These are phyloP conservation scores for Prunus mira DNA, from an alignment of 306 rosid species.

Conservation along the genomic window DNA sequence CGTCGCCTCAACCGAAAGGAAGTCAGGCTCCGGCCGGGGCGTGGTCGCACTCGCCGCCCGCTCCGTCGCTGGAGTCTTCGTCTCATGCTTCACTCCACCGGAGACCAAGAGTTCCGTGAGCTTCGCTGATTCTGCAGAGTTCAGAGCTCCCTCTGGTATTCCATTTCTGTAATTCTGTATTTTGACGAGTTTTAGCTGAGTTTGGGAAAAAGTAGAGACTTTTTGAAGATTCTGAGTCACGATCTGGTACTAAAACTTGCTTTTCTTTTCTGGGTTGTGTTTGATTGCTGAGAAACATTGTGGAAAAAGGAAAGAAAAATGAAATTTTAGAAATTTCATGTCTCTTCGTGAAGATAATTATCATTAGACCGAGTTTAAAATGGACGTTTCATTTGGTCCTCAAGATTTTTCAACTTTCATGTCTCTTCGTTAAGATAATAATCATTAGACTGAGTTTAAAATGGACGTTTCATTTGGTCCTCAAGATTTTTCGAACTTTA, in stretches of 20 bases:
- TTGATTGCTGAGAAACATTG: conserved; percentile 29
- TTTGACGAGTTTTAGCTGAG: neutral
- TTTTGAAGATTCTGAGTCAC: neutral
- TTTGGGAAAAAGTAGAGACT: neutral
- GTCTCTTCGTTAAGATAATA: neutral
- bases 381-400: neutral
- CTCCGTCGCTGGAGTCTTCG: conserved; percentile 54
- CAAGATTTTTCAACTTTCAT: neutral
- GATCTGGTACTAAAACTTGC: neutral
- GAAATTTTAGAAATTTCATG: neutral
- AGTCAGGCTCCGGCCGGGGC: conserved; percentile 31
- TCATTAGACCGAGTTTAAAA: neutral
- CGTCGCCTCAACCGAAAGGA: conserved; percentile 20
- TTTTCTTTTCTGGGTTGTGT: neutral
- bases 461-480: neutral
- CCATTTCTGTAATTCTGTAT: neutral
- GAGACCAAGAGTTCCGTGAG: conserved; percentile 40
- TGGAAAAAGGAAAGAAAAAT: conserved; percentile 6
- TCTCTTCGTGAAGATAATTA: neutral
- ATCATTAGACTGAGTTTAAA: neutral
- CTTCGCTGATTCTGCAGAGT: conserved; percentile 44
- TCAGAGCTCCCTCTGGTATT: conserved; percentile 49
- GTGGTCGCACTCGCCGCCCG: conserved; percentile 50
- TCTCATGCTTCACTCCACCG: conserved; percentile 74
- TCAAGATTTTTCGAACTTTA: neutral